phyloP scores from a whole-genome alignment of 139 green algal species.

The Coelastrella sp. region DNA sequence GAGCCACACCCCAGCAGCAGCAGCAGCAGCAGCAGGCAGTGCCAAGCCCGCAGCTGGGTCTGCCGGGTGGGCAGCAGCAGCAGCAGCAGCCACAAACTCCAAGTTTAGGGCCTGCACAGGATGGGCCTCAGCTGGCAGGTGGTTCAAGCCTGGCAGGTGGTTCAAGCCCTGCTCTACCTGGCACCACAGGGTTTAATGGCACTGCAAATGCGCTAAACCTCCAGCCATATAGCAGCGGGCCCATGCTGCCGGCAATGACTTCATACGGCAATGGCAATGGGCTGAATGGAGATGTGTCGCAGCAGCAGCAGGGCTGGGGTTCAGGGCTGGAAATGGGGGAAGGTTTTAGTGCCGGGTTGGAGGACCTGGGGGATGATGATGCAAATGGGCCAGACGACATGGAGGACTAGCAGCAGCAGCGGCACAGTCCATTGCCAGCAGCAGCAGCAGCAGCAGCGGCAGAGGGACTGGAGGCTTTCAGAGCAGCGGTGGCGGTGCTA shows the following conservation, averaged over 20 bases:
- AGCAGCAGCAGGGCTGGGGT: background rate
- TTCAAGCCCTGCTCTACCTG: background rate
- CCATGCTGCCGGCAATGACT: background rate
- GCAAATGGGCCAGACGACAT: background rate
- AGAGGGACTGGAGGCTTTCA: no score
- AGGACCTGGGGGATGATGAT: background rate
- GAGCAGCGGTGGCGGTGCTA: no score
- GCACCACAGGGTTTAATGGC: background rate
- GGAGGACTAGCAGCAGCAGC: background rate
- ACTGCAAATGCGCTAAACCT: background rate
- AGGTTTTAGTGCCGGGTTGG: background rate
- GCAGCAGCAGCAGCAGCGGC: no score
- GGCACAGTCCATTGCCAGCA: no score
- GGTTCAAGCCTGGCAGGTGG: no score
- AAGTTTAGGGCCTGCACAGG: background rate
- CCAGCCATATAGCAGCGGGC: conserved; percentile 7
- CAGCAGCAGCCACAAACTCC: conserved; percentile 38
- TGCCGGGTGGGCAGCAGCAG: conserved; percentile 4
- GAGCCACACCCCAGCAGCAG: background rate
- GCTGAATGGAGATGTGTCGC: background rate
- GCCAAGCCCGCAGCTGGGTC: background rate
- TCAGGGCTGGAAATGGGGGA: background rate
- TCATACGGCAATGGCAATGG: background rate
- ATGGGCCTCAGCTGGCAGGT: background rate
- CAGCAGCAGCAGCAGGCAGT: background rate